Evolutionary conservation across 2,329 filamentous ascomycete species (phyloP).

Genomic region (Esteya vermicola): DNA sequence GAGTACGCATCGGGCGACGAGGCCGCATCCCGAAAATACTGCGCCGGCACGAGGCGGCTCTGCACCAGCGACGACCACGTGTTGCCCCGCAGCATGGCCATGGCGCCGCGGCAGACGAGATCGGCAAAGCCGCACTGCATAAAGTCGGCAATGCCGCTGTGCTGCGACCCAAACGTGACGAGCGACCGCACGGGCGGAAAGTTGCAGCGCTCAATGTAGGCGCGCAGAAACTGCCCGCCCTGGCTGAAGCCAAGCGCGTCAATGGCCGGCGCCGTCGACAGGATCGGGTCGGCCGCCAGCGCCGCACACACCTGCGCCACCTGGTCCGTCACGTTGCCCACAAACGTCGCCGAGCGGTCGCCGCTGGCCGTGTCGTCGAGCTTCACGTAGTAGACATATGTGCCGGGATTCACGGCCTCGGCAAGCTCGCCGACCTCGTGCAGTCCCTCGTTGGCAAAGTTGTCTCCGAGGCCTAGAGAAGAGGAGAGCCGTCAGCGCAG

Average conservation of each 20-base stretch:
- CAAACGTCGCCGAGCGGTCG: constrained; percentile 76
- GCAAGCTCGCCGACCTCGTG: constrained; percentile 57
- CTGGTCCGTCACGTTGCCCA: constrained; percentile 77
- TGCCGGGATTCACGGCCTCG: constrained; percentile 62
- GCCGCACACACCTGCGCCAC: constrained; percentile 63
- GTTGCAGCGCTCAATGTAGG: constrained; percentile 79
- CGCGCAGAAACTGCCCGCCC: constrained; percentile 90
- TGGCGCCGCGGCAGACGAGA: constrained; percentile 67
- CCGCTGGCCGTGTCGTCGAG: constrained; percentile 48
- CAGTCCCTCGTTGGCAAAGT: constrained; percentile 64
- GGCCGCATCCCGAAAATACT: constrained; percentile 81
- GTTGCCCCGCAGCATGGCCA: constrained; percentile 63
- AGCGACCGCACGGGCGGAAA: constrained; percentile 58
- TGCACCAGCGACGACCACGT: constrained; percentile 74
- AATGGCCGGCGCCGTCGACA: constrained; percentile 67
- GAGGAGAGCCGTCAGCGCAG: background rate
- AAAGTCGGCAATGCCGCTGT: constrained; percentile 84
- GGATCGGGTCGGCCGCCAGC: constrained; percentile 60
- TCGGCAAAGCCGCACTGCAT: constrained; percentile 57
- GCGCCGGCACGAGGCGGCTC: constrained; percentile 69
- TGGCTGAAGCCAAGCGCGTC: constrained; percentile 93
- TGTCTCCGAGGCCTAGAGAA: constrained; percentile 45
- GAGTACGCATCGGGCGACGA: constrained; percentile 47
- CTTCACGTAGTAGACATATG: constrained; percentile 67
- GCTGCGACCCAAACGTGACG: constrained; percentile 80